Evolutionary conservation across 345 rosid species (phyloP).

Genomic region (Rhodamnia rubescens): DNA sequence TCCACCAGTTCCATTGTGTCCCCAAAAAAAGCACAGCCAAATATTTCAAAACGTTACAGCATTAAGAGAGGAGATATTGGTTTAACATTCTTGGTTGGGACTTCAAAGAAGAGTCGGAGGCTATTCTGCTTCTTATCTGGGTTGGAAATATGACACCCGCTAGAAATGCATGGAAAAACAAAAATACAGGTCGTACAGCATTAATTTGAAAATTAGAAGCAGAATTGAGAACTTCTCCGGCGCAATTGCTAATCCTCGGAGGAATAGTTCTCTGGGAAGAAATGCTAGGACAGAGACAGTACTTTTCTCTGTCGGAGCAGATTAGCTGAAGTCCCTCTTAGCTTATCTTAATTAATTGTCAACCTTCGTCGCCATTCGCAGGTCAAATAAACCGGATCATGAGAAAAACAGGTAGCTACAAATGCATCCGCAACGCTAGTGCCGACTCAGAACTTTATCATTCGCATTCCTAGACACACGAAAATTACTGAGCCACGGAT

Average conservation of each 20-base stretch:
- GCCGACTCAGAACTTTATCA: neutral
- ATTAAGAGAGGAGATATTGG: neutral
- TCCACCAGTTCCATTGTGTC: neutral
- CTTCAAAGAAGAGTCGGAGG: neutral
- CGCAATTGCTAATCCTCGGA: neutral
- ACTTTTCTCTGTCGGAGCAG: no score
- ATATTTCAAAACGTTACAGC: neutral
- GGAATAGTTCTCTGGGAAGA: neutral
- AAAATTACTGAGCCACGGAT: neutral
- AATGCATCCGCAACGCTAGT: neutral
- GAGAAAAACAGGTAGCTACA: neutral
- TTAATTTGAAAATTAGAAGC: neutral
- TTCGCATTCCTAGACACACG: neutral
- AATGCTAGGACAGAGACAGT: no score
- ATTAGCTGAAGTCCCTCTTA: neutral
- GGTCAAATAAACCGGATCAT: neutral
- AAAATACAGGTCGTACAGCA: neutral
- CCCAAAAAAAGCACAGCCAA: neutral
- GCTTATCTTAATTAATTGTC: neutral
- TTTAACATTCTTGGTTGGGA: neutral
- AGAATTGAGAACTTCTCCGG: neutral
- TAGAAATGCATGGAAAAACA: neutral
- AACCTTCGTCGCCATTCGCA: neutral
- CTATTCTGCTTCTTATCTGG: neutral
- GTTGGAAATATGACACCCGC: neutral